These are phyloP conservation scores for Rhodotorula kratochvilovae DNA, from an alignment of 768 basidiomycete species.

Conservation along the genomic window DNA sequence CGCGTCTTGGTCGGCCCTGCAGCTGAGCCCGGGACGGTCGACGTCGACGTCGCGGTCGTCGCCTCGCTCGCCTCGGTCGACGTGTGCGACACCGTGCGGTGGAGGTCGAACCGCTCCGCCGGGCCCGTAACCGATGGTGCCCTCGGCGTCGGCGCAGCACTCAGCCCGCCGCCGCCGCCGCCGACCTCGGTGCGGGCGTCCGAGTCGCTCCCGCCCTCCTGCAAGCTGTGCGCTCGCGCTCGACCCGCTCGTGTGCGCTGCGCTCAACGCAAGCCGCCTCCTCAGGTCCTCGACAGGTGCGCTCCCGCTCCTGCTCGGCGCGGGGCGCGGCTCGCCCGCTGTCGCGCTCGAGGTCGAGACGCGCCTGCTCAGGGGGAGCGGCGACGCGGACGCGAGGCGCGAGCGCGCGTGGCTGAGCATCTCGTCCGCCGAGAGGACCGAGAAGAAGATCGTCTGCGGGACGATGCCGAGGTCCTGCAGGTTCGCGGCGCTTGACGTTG, in stretches of 20 bases:
- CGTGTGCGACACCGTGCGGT: slow-evolving; percentile 24
- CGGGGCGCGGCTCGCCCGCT: background rate
- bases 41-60: background rate
- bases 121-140: background rate
- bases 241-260: background rate
- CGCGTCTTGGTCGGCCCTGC: slow-evolving; percentile 6
- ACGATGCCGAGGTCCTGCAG: slow-evolving; percentile 42
- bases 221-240: background rate
- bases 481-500: slow-evolving; percentile 3
- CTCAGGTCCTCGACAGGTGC: slow-evolving; percentile 35
- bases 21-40: slow-evolving; percentile 11
- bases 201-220: background rate
- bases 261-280: slow-evolving; percentile 23
- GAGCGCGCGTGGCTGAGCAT: slow-evolving; percentile 5
- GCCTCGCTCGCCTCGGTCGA: slow-evolving; percentile 18
- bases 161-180: too few relatives aligned
- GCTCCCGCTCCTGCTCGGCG: background rate
- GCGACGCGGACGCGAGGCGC: background rate
- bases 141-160: background rate
- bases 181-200: background rate
- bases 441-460: slow-evolving; percentile 45
- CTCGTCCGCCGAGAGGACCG: slow-evolving; percentile 28
- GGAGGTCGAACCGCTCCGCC: slow-evolving; percentile 11
- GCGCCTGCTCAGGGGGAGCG: background rate
- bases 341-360: slow-evolving; percentile 21